These are phyloP conservation scores for Aspergillus sp. DNA, from an alignment of 2,329 filamentous ascomycete species.

Conservation along the genomic window DNA sequence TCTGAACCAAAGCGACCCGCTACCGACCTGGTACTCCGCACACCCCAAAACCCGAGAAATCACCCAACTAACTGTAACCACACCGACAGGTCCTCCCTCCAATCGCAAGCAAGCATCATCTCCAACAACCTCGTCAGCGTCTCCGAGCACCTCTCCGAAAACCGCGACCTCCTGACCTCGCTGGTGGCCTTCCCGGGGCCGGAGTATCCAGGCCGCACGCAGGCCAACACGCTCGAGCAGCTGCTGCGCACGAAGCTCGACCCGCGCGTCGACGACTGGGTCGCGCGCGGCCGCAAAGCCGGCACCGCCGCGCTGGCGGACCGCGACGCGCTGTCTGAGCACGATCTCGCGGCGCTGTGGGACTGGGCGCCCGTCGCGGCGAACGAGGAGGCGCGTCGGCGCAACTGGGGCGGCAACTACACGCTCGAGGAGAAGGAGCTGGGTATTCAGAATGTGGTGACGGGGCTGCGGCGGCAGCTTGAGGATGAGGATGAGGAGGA, in stretches of 20 bases:
- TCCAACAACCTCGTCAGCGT: conserved; percentile 68
- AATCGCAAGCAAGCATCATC: conserved; percentile 70
- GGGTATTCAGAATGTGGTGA: conserved; percentile 69
- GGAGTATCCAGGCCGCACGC: conserved; percentile 68
- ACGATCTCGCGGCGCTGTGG: conserved; percentile 62
- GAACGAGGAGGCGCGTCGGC: conserved; percentile 44
- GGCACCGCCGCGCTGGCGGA: conserved; percentile 9
- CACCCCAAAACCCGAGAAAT: not conserved
- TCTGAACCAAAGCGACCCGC: conserved; percentile 61
- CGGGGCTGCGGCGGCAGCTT: conserved; percentile 61
- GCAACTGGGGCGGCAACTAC: conserved; percentile 63
- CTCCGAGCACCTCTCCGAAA: conserved; percentile 62
- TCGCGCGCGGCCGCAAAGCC: conserved; percentile 57
- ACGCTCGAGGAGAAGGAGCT: conserved; percentile 67
- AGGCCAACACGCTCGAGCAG: conserved; percentile 61
- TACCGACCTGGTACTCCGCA: conserved; percentile 61
- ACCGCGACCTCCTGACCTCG: conserved; percentile 66
- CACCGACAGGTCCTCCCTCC: conserved; percentile 62
- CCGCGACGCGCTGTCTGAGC: conserved; percentile 35
- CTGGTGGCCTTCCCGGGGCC: conserved; percentile 75
- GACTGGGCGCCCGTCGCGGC: conserved; percentile 52
- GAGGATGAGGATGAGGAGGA: conserved; percentile 52
- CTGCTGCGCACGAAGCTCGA: conserved; percentile 82
- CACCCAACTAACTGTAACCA: not conserved
- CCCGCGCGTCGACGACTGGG: conserved; percentile 71